Conservation (phyloP, 495 filamentous ascomycete genomes). For the Penicillium malachiteum region DNA sequence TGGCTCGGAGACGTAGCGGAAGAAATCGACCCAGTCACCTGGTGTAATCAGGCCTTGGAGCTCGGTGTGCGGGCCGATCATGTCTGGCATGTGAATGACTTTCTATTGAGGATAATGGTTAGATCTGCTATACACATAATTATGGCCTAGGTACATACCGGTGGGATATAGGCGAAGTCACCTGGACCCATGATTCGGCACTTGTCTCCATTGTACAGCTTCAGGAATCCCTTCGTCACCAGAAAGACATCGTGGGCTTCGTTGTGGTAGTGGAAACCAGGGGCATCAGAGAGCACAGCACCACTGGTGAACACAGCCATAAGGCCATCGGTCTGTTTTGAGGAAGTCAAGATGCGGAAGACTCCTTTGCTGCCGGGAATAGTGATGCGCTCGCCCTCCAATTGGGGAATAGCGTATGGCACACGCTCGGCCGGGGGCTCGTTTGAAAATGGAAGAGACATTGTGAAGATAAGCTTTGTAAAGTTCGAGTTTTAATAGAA, state of each 20-base stretch:
- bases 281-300: conserved; percentile 40
- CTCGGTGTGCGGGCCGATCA: conserved; percentile 44
- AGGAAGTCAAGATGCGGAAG: conserved; percentile 45
- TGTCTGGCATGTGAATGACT: conserved; percentile 43
- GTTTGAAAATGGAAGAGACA: conserved; percentile 28
- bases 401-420: conserved; percentile 42
- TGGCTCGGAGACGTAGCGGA: conserved; percentile 49
- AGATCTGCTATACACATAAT: neutral
- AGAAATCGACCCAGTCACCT: conserved; percentile 55
- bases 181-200: conserved; percentile 45
- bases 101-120: conserved; percentile 11
- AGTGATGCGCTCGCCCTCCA: conserved; percentile 44
- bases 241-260: conserved; percentile 51
- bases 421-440: conserved; percentile 26
- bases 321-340: conserved; percentile 43
- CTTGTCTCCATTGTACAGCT: conserved; percentile 48
- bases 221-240: conserved; percentile 45
- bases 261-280: conserved; percentile 50
- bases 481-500: neutral
- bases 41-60: conserved; percentile 46
- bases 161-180: conserved; percentile 51
- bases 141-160: conserved; percentile 22
- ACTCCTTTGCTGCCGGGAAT: conserved; percentile 46
- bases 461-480: conserved; percentile 9
- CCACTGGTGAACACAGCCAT: conserved; percentile 49